A percentile compares a stretch with the other conserved stretches of the same genome.
These are phyloP conservation scores for Multifurca ochricompacta DNA, from an alignment of 768 basidiomycete genomes.

Conservation along the genomic window DNA sequence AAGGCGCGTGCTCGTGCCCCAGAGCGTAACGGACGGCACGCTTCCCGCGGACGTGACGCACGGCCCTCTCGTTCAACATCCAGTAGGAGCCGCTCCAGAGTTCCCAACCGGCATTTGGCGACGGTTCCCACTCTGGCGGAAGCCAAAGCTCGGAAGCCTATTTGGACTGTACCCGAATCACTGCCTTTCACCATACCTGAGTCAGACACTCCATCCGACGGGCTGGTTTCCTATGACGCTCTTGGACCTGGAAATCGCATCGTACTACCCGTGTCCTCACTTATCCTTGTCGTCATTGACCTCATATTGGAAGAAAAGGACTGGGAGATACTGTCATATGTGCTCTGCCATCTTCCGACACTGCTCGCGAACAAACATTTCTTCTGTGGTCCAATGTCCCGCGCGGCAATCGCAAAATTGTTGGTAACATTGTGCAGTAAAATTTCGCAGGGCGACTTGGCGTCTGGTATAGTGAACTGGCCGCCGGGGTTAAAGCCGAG, in stretches of 20 bases:
- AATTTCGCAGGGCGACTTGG: slow-evolving; percentile 52
- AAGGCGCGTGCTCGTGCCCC: slow-evolving; percentile 18
- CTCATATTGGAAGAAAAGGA: slow-evolving; percentile 70
- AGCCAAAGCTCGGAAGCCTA: slow-evolving; percentile 34
- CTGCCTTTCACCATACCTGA: slow-evolving; percentile 50
- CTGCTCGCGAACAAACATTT: slow-evolving; percentile 95
- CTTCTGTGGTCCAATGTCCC: slow-evolving; percentile 83
- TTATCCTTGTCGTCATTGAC: slow-evolving; percentile 52
- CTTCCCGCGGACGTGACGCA: slow-evolving; percentile 19
- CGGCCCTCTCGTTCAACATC: slow-evolving; percentile 19
- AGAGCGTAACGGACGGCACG: slow-evolving; percentile 20
- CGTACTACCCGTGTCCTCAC: slow-evolving; percentile 67
- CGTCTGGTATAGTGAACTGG: slow-evolving; percentile 48
- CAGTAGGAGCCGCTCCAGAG: slow-evolving; percentile 38
- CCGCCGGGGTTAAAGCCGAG: slow-evolving; percentile 55
- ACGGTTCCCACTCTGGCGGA: slow-evolving; percentile 21
- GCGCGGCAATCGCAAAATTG: slow-evolving; percentile 52
- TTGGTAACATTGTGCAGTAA: slow-evolving; percentile 60
- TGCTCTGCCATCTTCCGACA: slow-evolving; percentile 82
- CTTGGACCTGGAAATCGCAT: slow-evolving; percentile 33
- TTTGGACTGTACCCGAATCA: slow-evolving; percentile 67
- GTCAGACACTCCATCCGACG: slow-evolving; percentile 58
- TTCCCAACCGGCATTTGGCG: slow-evolving; percentile 29
- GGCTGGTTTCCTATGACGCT: slow-evolving; percentile 58
- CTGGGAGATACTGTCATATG: slow-evolving; percentile 92